These are phyloP conservation scores for Diaporthe citrichinensis DNA, from an alignment of 2,329 filamentous ascomycete species.

Conservation along the genomic window DNA sequence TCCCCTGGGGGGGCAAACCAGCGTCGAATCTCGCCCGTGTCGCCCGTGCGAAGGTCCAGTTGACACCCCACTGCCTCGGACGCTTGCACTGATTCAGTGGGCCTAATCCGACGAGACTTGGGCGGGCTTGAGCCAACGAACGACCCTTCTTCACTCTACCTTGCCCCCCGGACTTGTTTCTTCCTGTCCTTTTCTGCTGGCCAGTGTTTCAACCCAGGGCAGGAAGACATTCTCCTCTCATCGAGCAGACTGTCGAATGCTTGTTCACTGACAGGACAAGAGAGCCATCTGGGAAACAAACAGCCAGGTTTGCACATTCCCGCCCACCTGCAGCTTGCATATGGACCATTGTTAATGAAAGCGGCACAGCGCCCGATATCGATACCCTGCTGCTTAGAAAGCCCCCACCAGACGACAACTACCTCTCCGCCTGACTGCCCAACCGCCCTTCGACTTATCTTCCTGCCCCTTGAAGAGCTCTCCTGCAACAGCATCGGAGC, in stretches of 20 bases:
- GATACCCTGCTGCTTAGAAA: conserved; percentile 29
- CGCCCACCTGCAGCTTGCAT: not conserved
- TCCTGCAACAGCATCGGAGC: conserved; percentile 8
- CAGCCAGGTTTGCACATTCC: conserved; percentile 12
- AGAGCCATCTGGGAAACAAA: not conserved
- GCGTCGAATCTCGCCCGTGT: conserved; percentile 24
- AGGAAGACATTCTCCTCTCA: not conserved
- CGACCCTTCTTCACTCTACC: conserved; percentile 21
- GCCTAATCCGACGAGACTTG: conserved; percentile 23
- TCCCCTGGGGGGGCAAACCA: conserved; percentile 16
- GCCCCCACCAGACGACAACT: conserved; percentile 28
- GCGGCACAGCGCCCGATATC: conserved; percentile 27
- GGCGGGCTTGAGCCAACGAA: conserved; percentile 20
- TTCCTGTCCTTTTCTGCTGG: conserved; percentile 22
- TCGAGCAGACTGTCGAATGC: not conserved
- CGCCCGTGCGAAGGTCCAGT: conserved; percentile 30
- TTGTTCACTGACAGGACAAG: not conserved
- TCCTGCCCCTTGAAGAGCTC: not conserved
- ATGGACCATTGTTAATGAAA: conserved; percentile 19
- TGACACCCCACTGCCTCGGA: conserved; percentile 31
- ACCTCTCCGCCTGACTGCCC: conserved; percentile 18
- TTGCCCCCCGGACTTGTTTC: conserved; percentile 23
- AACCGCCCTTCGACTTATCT: not conserved
- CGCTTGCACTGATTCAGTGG: conserved; percentile 33
- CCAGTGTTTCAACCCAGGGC: conserved; percentile 28